phyloP scores from a whole-genome alignment of 148 eudicot species.

The Silene conica region DNA sequence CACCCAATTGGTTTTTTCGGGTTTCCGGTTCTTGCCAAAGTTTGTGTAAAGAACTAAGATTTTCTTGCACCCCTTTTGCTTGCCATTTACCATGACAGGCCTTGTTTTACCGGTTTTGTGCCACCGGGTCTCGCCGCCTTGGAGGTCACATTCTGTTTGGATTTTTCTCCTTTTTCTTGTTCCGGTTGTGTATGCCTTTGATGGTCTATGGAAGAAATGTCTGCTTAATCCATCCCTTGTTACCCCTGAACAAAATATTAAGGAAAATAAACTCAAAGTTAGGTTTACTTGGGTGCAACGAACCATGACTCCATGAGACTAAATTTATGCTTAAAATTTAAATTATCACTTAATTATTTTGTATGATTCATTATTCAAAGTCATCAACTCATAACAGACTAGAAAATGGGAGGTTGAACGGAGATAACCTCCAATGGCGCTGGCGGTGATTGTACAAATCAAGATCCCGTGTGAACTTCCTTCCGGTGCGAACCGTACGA shows the following conservation, averaged over 20 bases:
- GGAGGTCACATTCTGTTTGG: conserved; percentile 87
- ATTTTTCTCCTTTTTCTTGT: conserved; percentile 89
- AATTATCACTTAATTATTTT: no score
- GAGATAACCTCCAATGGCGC: no score
- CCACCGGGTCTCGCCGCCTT: conserved; percentile 97
- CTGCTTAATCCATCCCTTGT: conserved; percentile 95
- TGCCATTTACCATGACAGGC: conserved; percentile 78
- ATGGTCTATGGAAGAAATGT: conserved; percentile 96
- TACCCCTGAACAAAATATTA: conserved; percentile 42
- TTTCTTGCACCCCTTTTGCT: conserved; percentile 96
- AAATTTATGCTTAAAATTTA: neutral
- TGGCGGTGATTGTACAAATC: no score
- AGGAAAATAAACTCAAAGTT: conserved; percentile 38
- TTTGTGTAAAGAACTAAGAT: conserved; percentile 83
- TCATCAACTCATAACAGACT: no score
- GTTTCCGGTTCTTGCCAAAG: conserved; percentile 85
- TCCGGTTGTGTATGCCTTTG: conserved; percentile 97
- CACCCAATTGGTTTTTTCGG: conserved; percentile 96
- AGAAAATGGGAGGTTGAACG: no score
- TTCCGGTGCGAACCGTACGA: no score
- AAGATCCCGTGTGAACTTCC: no score
- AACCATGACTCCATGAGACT: conserved; percentile 31
- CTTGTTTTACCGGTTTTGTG: conserved; percentile 95
- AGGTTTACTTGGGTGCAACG: conserved; percentile 81
- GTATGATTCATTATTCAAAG: conserved; percentile 24